Percentiles rank a stretch among this genome's conserved stretches.
These are phyloP conservation scores for Ambispora gerdemannii DNA, from an alignment of 192 early-diverging fungal species.

Conservation along the genomic window DNA sequence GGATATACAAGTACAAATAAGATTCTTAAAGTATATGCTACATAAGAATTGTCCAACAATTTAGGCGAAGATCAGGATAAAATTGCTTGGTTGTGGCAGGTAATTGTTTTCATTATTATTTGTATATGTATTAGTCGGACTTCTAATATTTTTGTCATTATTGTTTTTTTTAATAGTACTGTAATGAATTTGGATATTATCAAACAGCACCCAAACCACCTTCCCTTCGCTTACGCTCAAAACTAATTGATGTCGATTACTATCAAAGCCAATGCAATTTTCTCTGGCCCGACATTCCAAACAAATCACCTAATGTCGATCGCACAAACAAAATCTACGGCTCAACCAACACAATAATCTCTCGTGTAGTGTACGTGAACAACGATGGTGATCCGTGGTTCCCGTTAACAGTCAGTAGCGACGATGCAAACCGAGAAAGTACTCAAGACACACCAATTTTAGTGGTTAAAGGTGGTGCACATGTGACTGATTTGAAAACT, in stretches of 20 bases:
- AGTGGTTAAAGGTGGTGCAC: constrained; percentile 8
- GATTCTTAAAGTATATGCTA: neutral
- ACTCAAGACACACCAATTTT: neutral
- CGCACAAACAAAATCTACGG: neutral
- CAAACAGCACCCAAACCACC: constrained; percentile 20
- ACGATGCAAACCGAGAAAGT: neutral
- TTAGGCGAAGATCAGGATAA: constrained; percentile 1
- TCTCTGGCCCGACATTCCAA: constrained; percentile 11
- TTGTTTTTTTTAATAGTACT: constrained; percentile 10
- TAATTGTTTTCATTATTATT: neutral
- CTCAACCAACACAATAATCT: neutral
- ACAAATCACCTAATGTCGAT: constrained; percentile 5
- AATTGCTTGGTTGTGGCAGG: constrained; percentile 12
- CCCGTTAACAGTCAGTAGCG: constrained; percentile 1
- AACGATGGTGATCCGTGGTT: constrained; percentile 23
- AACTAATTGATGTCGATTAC: neutral
- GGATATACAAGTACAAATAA: neutral
- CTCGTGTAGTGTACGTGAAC: neutral
- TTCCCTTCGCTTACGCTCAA: neutral
- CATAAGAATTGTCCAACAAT: neutral
- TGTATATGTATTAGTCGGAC: too few relatives aligned
- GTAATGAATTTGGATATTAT: constrained; percentile 22
- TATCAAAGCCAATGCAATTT: constrained; percentile 27
- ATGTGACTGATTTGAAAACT: constrained; percentile 1
- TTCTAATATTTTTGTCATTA: too few relatives aligned